Evolutionary conservation across 2,329 filamentous ascomycete species (phyloP), one percentile per base, ranked within the genome.

Genomic region (Colletotrichum coccodes): DNA sequence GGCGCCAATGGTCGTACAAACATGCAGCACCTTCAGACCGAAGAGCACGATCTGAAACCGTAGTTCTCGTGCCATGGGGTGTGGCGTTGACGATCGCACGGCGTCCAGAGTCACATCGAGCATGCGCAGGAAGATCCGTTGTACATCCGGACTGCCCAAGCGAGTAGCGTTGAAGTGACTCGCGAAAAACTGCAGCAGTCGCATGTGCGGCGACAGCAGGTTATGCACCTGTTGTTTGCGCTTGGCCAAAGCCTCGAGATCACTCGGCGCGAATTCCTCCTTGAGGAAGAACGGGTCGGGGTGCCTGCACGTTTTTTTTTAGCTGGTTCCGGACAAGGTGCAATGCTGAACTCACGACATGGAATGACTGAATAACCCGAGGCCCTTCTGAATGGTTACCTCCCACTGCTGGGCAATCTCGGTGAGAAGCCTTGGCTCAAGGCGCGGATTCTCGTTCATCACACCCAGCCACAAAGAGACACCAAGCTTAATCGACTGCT

Each of bases 401-500:
- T 98, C 95, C 94, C 95, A 99, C 71, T 95, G 93, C 76, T 96
- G 92, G 11, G 92, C 92, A 74, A 98, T 93, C 77, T 97, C 94
- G 60, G 90, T 91, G 36, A 99, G 82, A 64, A 99, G 90, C 70
- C 94, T 91, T 9, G 95, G 89, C 79, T 97, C 94, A 80, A 98
- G 91, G 64, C 89, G 88, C 3, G 95, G 93, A 75, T 97, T 98
- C 78, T 99, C 96, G 75, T 98, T 96, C 75, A 98, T 97, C 16
- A 98, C 93, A 30, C 96, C 96, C 70, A 98, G 90, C 96, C 96
- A 99, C 7, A 99, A 84, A 4, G 96, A 98, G 40, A 98, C 92
- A 6, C 96, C 97, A 58, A 98, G 89, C 77, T 97, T 97, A 78
- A 99, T 96, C 2, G 95, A 96, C 75, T 97, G 93, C 78, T 97